A percentile compares a stretch with the other conserved stretches of the same genome.
Evolutionary conservation across 2,329 filamentous ascomycete genomes (phyloP).

Genomic region (Fusarium pseudonygamai): DNA sequence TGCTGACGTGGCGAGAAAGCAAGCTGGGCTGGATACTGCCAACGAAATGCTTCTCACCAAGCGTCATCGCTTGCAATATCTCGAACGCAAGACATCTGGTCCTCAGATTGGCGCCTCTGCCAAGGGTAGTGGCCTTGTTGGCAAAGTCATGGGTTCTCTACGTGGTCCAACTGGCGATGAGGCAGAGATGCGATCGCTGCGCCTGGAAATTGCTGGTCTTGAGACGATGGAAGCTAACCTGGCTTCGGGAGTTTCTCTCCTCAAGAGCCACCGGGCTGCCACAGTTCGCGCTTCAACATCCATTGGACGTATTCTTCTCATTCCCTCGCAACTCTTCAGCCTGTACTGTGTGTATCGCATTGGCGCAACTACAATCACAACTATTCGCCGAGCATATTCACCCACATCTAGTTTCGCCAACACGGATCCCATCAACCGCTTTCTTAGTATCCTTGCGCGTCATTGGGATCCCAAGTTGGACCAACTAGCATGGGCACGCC

Average conservation of each 20-base stretch:
- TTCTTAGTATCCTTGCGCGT: conserved; percentile 80
- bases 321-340: conserved; percentile 75
- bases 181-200: conserved; percentile 68
- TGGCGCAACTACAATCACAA: conserved; percentile 74
- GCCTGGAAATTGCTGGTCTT: conserved; percentile 81
- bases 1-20: conserved; percentile 78
- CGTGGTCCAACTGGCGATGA: conserved; percentile 70
- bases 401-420: conserved; percentile 66
- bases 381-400: conserved; percentile 63
- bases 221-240: conserved; percentile 82
- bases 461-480: conserved; percentile 88
- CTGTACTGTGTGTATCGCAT: conserved; percentile 89
- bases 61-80: conserved; percentile 73
- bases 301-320: conserved; percentile 70
- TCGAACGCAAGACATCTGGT: conserved; percentile 69
- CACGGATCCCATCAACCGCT: conserved; percentile 84
- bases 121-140: conserved; percentile 67
- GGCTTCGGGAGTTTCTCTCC: conserved; percentile 68
- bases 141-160: conserved; percentile 77
- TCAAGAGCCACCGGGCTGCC: conserved; percentile 70
- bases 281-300: conserved; percentile 74
- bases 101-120: conserved; percentile 38
- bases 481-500: conserved; percentile 82
- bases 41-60: conserved; percentile 83
- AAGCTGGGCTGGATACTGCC: conserved; percentile 80